These are phyloP conservation scores for Colletotrichum tanaceti DNA, from an alignment of 2,329 filamentous ascomycete genomes.

Conservation along the genomic window DNA sequence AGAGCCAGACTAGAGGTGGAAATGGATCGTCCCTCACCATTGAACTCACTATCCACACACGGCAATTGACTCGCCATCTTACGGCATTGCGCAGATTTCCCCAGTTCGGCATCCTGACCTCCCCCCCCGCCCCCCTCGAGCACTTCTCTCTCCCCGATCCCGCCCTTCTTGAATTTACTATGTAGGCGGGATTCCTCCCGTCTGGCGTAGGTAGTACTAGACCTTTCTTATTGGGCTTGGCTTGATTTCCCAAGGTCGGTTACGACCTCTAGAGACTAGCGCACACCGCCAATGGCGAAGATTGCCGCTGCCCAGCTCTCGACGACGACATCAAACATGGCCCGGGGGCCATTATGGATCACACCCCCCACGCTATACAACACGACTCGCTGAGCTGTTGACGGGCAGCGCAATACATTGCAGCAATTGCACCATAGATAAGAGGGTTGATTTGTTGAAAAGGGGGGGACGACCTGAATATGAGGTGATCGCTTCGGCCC, in stretches of 20 bases:
- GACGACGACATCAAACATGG: background rate
- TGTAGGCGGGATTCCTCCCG: slow-evolving; percentile 28
- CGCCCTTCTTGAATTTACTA: background rate
- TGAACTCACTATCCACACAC: background rate
- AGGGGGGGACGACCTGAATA: background rate
- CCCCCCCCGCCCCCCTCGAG: no score
- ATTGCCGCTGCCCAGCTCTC: background rate
- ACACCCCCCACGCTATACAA: slow-evolving; percentile 21
- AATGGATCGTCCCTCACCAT: slow-evolving; percentile 6
- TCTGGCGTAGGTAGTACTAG: background rate
- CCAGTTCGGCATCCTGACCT: slow-evolving; percentile 3
- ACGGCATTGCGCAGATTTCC: slow-evolving; percentile 4
- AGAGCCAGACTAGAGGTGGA: background rate
- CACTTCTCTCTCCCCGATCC: background rate
- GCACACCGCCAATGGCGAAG: background rate
- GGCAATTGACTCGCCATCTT: slow-evolving; percentile 23
- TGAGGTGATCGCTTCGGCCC: slow-evolving; percentile 30
- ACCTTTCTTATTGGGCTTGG: background rate
- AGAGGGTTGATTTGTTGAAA: slow-evolving; percentile 20
- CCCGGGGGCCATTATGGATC: slow-evolving; percentile 26
- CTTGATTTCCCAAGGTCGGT: background rate
- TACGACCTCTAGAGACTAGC: background rate
- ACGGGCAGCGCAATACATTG: slow-evolving; percentile 29
- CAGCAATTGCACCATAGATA: slow-evolving; percentile 42
- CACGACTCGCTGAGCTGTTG: slow-evolving; percentile 16